phyloP scores from a whole-genome alignment of 805 yeast species.

The Grigorovia yakushimaensis region DNA sequence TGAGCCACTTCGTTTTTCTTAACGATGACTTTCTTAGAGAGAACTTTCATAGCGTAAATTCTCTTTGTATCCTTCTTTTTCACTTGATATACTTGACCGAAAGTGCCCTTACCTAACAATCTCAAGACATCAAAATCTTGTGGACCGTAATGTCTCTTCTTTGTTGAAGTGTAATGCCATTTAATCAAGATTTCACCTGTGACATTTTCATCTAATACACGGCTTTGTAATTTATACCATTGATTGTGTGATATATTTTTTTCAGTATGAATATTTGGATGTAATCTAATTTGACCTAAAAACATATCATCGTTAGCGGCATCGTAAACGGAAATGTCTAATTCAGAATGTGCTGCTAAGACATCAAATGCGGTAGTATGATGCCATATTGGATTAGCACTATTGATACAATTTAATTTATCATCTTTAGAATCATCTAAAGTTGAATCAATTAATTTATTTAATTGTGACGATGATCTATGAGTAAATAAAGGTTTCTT shows the following conservation, averaged over 20 bases:
- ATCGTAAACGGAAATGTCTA: conserved; percentile 89
- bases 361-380: conserved; percentile 92
- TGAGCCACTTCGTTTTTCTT: conserved; percentile 97
- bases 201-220: conserved; percentile 67
- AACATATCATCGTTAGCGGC: conserved; percentile 72
- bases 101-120: conserved; percentile 89
- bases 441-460: conserved; percentile 16
- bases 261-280: conserved; percentile 40
- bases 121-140: conserved; percentile 88
- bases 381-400: conserved; percentile 61
- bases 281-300: conserved; percentile 71
- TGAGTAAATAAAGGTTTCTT: conserved; percentile 34
- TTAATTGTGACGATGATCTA: conserved; percentile 36
- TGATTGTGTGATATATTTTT: conserved; percentile 38
- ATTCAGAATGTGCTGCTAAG: conserved; percentile 69
- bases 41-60: conserved; percentile 94
- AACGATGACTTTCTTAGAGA: conserved; percentile 89
- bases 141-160: conserved; percentile 80
- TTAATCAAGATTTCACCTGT: conserved; percentile 69
- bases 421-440: conserved; percentile 1
- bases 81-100: conserved; percentile 96
- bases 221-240: conserved; percentile 69
- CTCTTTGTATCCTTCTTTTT: conserved; percentile 81
- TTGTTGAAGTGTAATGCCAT: conserved; percentile 60
- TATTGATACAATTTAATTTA: conserved; percentile 1